Percentiles rank a stretch among this genome's conserved stretches.
Conservation (phyloP, 305 asterid species). For the Fraxinus nigra region DNA sequence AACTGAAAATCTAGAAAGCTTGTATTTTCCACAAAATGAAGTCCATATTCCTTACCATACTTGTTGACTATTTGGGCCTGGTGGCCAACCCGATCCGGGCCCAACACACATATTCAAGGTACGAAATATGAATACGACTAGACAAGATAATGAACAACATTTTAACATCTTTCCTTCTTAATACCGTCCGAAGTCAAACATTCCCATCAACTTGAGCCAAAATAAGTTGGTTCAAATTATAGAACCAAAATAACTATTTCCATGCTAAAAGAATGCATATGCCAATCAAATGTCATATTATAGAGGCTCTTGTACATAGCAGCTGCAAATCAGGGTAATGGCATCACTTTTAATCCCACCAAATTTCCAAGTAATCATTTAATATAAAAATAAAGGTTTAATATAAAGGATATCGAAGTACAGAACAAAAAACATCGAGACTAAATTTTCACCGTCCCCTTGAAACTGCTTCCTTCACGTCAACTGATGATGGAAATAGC, state of each 20-base stretch:
- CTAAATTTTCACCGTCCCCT: slow-evolving; percentile 56
- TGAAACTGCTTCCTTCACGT: slow-evolving; percentile 62
- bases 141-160: background rate
- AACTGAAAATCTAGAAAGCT: no score
- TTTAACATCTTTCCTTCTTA: background rate
- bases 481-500: slow-evolving; percentile 68
- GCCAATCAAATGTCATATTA: background rate
- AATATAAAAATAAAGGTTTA: no score
- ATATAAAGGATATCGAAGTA: background rate
- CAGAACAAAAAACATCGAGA: background rate
- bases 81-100: background rate
- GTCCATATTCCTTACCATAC: background rate
- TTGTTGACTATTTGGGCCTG: background rate
- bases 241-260: background rate
- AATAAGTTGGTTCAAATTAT: background rate
- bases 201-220: background rate
- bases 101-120: background rate
- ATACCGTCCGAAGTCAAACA: background rate
- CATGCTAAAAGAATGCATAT: background rate
- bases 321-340: background rate
- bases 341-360: background rate
- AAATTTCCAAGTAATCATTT: no score
- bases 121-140: background rate
- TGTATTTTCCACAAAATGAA: no score
- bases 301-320: background rate